Evolutionary conservation across 345 rosid genomes (phyloP).

Genomic region (Trapa bicornis): DNA sequence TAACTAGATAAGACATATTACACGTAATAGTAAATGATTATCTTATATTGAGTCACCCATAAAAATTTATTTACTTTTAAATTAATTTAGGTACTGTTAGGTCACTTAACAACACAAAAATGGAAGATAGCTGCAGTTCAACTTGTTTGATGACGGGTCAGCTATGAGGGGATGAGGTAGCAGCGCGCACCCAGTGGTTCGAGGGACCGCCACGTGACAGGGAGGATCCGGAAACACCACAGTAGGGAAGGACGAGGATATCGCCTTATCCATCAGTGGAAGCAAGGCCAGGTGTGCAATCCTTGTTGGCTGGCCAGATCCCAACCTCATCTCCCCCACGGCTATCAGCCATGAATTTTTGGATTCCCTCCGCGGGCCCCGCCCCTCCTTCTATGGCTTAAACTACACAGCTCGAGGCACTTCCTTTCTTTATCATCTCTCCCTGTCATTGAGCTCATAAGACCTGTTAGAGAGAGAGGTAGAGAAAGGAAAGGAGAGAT

Average conservation of each 20-base stretch:
- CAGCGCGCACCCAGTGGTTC: neutral
- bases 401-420: neutral
- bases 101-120: neutral
- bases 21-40: no score
- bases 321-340: conserved; percentile 9
- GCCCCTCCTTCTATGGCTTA: conserved; percentile 7
- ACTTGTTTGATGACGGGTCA: neutral
- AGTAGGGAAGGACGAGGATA: neutral
- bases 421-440: neutral
- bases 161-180: neutral
- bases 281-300: conserved; percentile 37
- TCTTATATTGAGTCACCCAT: no score
- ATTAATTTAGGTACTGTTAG: no score
- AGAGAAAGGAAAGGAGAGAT: conserved; percentile 9
- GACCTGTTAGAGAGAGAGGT: neutral
- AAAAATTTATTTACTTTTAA: no score
- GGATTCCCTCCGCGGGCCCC: neutral
- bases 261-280: conserved; percentile 24
- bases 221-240: neutral
- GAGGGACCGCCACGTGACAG: neutral
- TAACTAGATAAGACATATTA: no score
- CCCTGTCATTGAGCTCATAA: neutral
- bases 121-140: neutral
- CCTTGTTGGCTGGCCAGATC: conserved; percentile 57
- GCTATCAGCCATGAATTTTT: neutral